Evolutionary conservation across 2,329 filamentous ascomycete species (phyloP), one percentile per base, ranked within the genome.

Genomic region (Annulohypoxylon truncatum): DNA sequence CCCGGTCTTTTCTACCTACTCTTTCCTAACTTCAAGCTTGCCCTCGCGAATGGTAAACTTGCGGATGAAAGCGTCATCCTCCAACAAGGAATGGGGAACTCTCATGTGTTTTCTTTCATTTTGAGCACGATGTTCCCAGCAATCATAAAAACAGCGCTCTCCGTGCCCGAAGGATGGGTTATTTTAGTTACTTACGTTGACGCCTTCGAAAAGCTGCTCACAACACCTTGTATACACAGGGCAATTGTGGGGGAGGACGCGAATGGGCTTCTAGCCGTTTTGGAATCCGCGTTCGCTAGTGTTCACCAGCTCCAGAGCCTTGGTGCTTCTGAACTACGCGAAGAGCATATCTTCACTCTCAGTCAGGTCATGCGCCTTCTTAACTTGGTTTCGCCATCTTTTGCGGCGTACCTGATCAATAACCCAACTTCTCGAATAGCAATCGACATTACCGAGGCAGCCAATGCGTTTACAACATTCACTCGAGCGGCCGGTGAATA

Each of bases 1-100:
- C 80, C 83, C 15, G 82, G 83, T 56, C 79, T 89, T 2, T 89
- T 89, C 71, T 84, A 84, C 73, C 85, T 87, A 61, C 78, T 89
- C 1, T 84, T 83, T 72, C 85, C 85, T 69, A 87, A 84, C 74
- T 87, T 87, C 73, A 87, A 87, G 72, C 77, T 84, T 55, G 84
- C 85, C 0, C 73, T 89, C 2, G 80, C 81, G 44, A 84, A 84
- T 61, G 78, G 82, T 60, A 81, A 79, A 53, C 77, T 88, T n/a
- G 72, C 72, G 4, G 79, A 83, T 4, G 84, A 88, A 70, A 75
- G 79, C 26, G 69, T 61, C 4, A 82, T 87, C 53, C 70, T 89
- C 18, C 76, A 76, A 33, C 78, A 78, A 57, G 84, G 83, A n/a
- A 82, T 88, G 82, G 77, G 74, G n/a, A 79, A 84, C 40, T 48